Percentiles rank a stretch among this genome's conserved stretches.
Conservation (phyloP, 352 stramenopile genomes). For the Phytophthora lateralis region DNA sequence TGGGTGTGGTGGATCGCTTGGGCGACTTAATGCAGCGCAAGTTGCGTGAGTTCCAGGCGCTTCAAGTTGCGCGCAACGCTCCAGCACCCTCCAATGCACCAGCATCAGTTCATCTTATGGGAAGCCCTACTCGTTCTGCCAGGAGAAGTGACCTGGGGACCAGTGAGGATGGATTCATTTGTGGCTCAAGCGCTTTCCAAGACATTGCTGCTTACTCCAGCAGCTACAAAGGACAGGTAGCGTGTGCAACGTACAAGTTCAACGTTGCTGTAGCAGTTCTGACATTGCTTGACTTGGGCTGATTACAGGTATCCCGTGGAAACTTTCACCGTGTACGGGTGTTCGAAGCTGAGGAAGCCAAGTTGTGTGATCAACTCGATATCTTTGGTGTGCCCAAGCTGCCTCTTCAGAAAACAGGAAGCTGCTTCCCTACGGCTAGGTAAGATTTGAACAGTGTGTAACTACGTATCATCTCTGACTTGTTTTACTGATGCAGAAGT, state of each 20-base stretch:
- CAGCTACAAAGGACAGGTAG: constrained; percentile 65
- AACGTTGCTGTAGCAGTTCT: neutral
- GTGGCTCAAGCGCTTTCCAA: constrained; percentile 59
- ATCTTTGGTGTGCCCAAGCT: constrained; percentile 70
- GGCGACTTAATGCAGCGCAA: constrained; percentile 73
- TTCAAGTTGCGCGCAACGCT: constrained; percentile 44
- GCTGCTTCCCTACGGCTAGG: constrained; percentile 18
- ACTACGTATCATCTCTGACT: neutral
- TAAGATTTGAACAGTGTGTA: neutral
- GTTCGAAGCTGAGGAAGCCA: constrained; percentile 65
- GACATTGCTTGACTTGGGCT: neutral
- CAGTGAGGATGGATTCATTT: constrained; percentile 61
- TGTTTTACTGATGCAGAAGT: constrained; percentile 1
- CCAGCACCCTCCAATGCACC: constrained; percentile 4
- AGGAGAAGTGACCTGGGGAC: constrained; percentile 34
- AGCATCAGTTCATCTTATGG: constrained; percentile 18
- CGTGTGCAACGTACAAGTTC: neutral
- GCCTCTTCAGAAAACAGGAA: constrained; percentile 28
- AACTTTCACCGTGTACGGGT: constrained; percentile 60
- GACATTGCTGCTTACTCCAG: constrained; percentile 60
- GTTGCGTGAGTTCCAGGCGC: constrained; percentile 50
- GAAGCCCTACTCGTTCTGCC: constrained; percentile 21
- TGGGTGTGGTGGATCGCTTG: constrained; percentile 57
- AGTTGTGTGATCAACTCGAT: constrained; percentile 52
- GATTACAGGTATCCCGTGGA: constrained; percentile 34